Conservation (phyloP, 495 filamentous ascomycete species). For the Hypoxylon trugodes region DNA sequence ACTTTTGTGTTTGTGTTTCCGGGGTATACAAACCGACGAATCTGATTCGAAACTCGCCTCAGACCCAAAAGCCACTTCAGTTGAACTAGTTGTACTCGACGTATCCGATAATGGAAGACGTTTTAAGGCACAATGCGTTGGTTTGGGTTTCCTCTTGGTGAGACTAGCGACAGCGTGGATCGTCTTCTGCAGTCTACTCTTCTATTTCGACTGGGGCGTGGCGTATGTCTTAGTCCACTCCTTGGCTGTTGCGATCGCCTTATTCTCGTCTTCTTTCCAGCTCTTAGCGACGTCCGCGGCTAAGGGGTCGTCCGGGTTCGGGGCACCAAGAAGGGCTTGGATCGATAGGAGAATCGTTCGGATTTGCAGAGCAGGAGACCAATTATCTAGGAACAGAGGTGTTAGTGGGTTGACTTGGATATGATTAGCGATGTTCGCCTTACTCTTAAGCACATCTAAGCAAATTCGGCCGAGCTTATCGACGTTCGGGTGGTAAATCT, state of each 20-base stretch:
- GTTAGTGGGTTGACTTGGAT: slow-evolving; percentile 1
- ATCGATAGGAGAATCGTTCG: slow-evolving; percentile 97
- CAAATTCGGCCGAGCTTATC: slow-evolving; percentile 97
- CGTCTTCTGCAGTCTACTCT: slow-evolving; percentile 5
- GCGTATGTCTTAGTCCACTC: slow-evolving; percentile 89
- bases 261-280: slow-evolving; percentile 95
- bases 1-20: neutral
- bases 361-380: slow-evolving; percentile 98
- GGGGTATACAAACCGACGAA: neutral
- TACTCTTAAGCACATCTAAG: slow-evolving; percentile 97
- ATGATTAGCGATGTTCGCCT: slow-evolving; percentile 12
- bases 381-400: slow-evolving; percentile 77
- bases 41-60: no score
- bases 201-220: slow-evolving; percentile 36
- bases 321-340: slow-evolving; percentile 93
- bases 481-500: slow-evolving; percentile 99
- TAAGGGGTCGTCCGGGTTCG: slow-evolving; percentile 96
- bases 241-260: slow-evolving; percentile 86
- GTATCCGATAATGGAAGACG: no score
- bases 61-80: no score
- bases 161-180: neutral
- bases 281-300: slow-evolving; percentile 97
- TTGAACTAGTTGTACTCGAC: no score
- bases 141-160: neutral
- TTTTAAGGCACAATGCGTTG: neutral